These are phyloP conservation scores for Zea luxurians DNA, from an alignment of 176 grass and related monocot genomes.

Conservation along the genomic window DNA sequence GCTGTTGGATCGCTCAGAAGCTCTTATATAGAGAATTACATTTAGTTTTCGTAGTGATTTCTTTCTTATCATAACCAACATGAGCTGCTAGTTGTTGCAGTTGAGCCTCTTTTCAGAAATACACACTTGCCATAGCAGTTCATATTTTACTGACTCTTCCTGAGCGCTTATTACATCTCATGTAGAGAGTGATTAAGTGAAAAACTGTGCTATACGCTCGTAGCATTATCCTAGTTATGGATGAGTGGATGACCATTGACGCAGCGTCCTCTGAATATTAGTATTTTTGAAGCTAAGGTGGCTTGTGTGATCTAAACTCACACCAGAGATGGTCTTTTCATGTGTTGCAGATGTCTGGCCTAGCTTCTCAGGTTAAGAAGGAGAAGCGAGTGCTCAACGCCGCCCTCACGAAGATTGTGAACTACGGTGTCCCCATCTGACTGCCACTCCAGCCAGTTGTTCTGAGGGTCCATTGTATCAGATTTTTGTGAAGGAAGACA, in stretches of 20 bases:
- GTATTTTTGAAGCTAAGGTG: background rate
- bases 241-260: background rate
- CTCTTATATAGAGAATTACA: background rate
- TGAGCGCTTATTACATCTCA: background rate
- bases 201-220: background rate
- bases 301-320: background rate
- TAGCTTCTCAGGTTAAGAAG: constrained; percentile 56
- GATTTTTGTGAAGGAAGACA: background rate
- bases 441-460: background rate
- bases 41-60: background rate
- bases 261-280: background rate
- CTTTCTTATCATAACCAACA: background rate
- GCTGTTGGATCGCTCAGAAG: background rate
- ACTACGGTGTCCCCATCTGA: constrained; percentile 48
- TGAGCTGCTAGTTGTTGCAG: background rate
- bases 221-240: background rate
- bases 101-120: background rate
- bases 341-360: constrained; percentile 33
- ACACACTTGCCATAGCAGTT: background rate
- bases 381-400: constrained; percentile 47
- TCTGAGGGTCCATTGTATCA: background rate
- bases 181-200: background rate
- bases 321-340: background rate
- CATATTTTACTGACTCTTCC: background rate
- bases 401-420: constrained; percentile 46